Evolutionary conservation across 2,329 filamentous ascomycete species (phyloP).

Genomic region (Corniculantispora saksenae): DNA sequence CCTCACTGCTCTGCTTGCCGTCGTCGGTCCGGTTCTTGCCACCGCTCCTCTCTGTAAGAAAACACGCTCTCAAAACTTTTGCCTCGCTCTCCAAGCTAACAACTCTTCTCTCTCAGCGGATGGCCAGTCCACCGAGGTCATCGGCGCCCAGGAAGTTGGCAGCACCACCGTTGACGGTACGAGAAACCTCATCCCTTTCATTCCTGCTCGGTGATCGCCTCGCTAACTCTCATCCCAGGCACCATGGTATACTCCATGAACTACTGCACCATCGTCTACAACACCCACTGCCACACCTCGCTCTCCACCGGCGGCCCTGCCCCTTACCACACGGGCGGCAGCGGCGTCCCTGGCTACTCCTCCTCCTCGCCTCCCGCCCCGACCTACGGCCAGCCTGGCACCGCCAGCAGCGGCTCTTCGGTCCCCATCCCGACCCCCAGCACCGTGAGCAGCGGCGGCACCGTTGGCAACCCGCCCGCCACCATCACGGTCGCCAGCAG

Average conservation of each 20-base stretch:
- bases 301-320: conserved; percentile 29
- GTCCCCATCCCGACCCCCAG: conserved; percentile 16
- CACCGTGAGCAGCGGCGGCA: conserved; percentile 16
- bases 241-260: conserved; percentile 37
- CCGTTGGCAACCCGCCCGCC: conserved; percentile 21
- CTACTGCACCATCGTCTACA: conserved; percentile 37
- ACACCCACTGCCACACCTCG: conserved; percentile 35
- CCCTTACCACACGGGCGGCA: not conserved
- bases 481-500: conserved; percentile 18
- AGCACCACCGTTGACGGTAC: conserved; percentile 35
- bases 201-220: not conserved
- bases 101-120: conserved; percentile 27
- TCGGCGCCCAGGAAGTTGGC: conserved; percentile 34
- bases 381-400: conserved; percentile 12
- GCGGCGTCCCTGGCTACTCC: not conserved
- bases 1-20: conserved; percentile 13
- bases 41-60: conserved; percentile 11
- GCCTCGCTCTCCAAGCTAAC: not conserved
- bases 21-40: not conserved
- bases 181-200: not conserved
- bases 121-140: conserved; percentile 29
- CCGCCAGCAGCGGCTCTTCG: conserved; percentile 17
- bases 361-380: not conserved
- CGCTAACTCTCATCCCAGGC: conserved; percentile 25
- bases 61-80: no score